These are phyloP conservation scores for Mortierella sp. DNA, from an alignment of 371 early-diverging fungal genomes.

Conservation along the genomic window DNA sequence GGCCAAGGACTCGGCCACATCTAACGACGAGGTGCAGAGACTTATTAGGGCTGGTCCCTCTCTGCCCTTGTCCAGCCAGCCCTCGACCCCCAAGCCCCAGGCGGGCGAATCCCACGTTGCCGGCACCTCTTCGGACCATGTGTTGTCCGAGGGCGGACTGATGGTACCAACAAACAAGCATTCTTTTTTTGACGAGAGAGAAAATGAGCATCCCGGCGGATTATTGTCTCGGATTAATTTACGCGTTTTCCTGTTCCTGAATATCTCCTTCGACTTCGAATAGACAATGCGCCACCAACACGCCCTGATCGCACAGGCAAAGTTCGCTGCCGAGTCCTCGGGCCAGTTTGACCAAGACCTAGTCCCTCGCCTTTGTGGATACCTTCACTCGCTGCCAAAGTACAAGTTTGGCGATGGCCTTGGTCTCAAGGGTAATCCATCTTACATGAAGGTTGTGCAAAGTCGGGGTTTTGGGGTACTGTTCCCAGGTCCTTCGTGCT, in stretches of 20 bases:
- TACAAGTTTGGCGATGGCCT: conserved; percentile 41
- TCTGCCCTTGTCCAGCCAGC: conserved; percentile 34
- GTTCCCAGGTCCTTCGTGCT: too few species aligned
- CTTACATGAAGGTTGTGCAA: neutral
- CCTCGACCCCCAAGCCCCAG: conserved; percentile 34
- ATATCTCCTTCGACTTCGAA: neutral
- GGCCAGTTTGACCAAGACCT: conserved; percentile 55
- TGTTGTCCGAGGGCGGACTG: conserved; percentile 23
- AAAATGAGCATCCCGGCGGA: neutral
- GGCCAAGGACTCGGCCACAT: conserved; percentile 51
- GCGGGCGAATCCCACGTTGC: neutral
- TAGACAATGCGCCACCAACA: conserved; percentile 56
- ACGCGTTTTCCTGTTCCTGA: neutral
- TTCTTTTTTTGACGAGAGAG: neutral
- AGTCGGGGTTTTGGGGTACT: neutral
- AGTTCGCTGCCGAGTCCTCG: conserved; percentile 57
- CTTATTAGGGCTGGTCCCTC: conserved; percentile 49
- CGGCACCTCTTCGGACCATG: neutral
- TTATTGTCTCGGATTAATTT: neutral
- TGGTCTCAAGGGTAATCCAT: conserved; percentile 39
- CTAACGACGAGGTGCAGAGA: conserved; percentile 47
- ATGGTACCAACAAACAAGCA: conserved; percentile 10
- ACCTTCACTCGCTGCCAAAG: conserved; percentile 50
- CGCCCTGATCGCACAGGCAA: conserved; percentile 52
- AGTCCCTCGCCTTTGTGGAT: conserved; percentile 51